Conservation (phyloP, 2,329 filamentous ascomycete species). For the Pseudogymnoascus sp. region DNA sequence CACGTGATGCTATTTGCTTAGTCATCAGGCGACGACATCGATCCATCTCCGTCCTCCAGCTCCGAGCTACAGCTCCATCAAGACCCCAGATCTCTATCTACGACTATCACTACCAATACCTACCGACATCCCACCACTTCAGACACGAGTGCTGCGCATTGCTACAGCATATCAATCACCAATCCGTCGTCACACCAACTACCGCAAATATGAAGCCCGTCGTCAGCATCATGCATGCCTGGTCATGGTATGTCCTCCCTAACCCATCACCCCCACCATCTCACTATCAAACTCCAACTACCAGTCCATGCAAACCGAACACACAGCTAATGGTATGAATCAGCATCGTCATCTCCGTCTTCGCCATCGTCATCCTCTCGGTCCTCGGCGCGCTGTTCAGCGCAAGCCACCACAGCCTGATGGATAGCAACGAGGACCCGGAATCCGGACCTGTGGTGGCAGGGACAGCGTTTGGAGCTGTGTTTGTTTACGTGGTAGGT, state of each 20-base stretch:
- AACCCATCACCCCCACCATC: conserved; percentile 11
- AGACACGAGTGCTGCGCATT: neutral
- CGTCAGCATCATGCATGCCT: conserved; percentile 82
- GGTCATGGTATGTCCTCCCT: conserved; percentile 67
- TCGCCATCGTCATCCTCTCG: conserved; percentile 58
- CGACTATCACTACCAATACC: neutral
- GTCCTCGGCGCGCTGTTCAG: conserved; percentile 64
- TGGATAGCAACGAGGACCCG: conserved; percentile 65
- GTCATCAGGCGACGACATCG: conserved; percentile 5
- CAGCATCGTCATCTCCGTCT: conserved; percentile 59
- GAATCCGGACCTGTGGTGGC: conserved; percentile 71
- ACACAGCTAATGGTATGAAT: conserved; percentile 9
- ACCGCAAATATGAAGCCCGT: conserved; percentile 73
- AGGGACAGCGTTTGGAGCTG: conserved; percentile 76
- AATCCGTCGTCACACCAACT: neutral
- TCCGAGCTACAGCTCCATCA: neutral
- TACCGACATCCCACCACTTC: neutral
- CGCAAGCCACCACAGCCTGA: conserved; percentile 72
- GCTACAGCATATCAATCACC: neutral
- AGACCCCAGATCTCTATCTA: neutral
- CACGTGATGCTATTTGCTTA: neutral
- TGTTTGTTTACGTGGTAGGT: conserved; percentile 75
- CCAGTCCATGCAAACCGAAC: neutral
- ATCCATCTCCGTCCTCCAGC: conserved; percentile 2
- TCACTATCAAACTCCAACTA: neutral